These are phyloP conservation scores for Rhizopogon salebrosus DNA, from an alignment of 768 basidiomycete species.

Conservation along the genomic window DNA sequence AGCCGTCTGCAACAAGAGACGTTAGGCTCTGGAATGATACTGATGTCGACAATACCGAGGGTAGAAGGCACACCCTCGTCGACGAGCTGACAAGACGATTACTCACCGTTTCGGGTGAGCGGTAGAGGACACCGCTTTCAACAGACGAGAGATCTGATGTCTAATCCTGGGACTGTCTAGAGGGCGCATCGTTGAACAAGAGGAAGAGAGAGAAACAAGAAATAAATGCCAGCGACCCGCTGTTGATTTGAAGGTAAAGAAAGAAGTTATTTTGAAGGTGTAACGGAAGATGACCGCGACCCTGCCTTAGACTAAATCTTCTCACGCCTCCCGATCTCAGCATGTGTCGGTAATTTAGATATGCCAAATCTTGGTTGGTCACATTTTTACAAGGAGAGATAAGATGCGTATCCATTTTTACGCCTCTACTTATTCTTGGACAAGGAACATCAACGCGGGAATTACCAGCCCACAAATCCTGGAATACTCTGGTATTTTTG, in stretches of 20 bases:
- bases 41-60: neutral
- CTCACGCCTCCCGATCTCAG: neutral
- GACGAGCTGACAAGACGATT: neutral
- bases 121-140: conserved; percentile 15
- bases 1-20: conserved; percentile 2
- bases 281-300: neutral
- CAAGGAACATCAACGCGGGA: no score
- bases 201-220: neutral
- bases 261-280: neutral
- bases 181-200: conserved; percentile 11
- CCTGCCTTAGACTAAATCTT: neutral
- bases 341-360: no score
- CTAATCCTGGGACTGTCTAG: conserved; percentile 9
- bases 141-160: conserved; percentile 10
- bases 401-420: no score
- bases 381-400: no score
- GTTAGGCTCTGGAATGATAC: neutral
- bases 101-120: conserved; percentile 17
- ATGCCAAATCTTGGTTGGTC: no score
- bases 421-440: no score
- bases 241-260: neutral
- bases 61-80: neutral
- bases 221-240: neutral
- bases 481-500: no score
- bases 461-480: no score